These are phyloP conservation scores for Oxytropis ochrocephala DNA, from an alignment of 306 rosid species.

Conservation along the genomic window DNA sequence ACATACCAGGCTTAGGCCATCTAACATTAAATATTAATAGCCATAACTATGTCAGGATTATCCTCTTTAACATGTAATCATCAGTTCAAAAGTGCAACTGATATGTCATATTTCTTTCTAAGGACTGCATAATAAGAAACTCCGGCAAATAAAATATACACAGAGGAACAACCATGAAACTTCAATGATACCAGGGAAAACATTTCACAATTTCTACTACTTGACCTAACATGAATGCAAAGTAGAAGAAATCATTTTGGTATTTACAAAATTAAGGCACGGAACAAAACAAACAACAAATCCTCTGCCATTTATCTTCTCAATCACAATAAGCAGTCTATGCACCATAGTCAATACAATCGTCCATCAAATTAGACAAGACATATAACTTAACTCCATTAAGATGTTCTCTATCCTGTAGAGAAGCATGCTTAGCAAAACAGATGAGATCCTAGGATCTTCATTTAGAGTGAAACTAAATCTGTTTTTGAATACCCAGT, in stretches of 20 bases:
- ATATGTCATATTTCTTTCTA: not conserved
- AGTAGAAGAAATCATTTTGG: not conserved
- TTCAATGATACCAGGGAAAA: not conserved
- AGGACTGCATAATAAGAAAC: not conserved
- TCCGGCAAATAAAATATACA: not conserved
- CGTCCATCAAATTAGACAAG: not conserved
- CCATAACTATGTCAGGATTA: not conserved
- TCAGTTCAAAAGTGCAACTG: not conserved
- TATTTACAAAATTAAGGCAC: not conserved
- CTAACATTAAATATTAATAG: not conserved
- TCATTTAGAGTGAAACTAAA: not conserved
- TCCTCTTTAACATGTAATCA: not conserved
- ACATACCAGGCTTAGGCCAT: not conserved
- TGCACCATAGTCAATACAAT: too few species aligned
- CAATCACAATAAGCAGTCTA: not conserved
- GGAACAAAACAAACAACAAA: slow-evolving; percentile 11
- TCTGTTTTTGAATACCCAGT: not conserved
- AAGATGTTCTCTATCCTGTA: too few species aligned
- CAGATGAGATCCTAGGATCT: not conserved
- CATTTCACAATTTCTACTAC: not conserved
- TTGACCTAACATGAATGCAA: not conserved
- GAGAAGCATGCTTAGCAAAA: not conserved
- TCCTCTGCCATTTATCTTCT: not conserved
- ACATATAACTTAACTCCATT: not conserved
- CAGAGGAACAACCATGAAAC: slow-evolving; percentile 9